phyloP scores from a whole-genome alignment of 202 grass and related monocot species.

The Panicum virgatum region DNA sequence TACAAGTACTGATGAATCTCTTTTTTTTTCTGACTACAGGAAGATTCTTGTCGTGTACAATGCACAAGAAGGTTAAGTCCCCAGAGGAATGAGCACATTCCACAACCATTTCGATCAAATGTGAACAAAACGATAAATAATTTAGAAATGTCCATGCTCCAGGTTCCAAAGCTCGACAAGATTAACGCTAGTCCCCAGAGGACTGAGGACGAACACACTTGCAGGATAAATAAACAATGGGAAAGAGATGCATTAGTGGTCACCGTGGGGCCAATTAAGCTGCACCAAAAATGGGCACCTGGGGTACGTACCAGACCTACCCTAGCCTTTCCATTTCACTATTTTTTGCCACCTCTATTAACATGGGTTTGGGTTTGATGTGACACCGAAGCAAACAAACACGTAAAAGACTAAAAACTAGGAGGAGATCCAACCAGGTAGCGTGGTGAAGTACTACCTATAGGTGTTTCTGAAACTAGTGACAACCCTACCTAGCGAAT shows the following conservation, averaged over 20 bases:
- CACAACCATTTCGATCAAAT: not conserved
- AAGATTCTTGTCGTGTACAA: not conserved
- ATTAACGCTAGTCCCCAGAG: slow-evolving; percentile 47
- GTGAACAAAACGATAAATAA: not conserved
- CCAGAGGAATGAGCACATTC: not conserved
- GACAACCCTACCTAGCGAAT: slow-evolving; percentile 8
- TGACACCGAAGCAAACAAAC: slow-evolving; percentile 45
- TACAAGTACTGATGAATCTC: not conserved
- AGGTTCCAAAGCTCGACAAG: slow-evolving; percentile 41
- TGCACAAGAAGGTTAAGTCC: not conserved
- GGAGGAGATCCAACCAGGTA: slow-evolving; percentile 35
- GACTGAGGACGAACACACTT: slow-evolving; percentile 37
- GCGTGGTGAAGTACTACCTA: slow-evolving; percentile 16
- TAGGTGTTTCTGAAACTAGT: slow-evolving; percentile 4
- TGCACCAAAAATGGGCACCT: slow-evolving; percentile 37
- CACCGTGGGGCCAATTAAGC: slow-evolving; percentile 44
- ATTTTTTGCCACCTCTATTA: slow-evolving; percentile 44
- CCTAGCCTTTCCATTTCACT: slow-evolving; percentile 47
- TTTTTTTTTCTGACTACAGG: not conserved
- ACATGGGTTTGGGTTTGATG: slow-evolving; percentile 29
- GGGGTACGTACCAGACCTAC: slow-evolving; percentile 43
- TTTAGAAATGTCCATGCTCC: not conserved
- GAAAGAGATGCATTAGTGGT: slow-evolving; percentile 67
- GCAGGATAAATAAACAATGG: slow-evolving; percentile 44
- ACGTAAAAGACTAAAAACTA: slow-evolving; percentile 50